Base-by-base conservation (phyloP, 306 rosid species). In the Vigna reflexopilosa region DNA sequence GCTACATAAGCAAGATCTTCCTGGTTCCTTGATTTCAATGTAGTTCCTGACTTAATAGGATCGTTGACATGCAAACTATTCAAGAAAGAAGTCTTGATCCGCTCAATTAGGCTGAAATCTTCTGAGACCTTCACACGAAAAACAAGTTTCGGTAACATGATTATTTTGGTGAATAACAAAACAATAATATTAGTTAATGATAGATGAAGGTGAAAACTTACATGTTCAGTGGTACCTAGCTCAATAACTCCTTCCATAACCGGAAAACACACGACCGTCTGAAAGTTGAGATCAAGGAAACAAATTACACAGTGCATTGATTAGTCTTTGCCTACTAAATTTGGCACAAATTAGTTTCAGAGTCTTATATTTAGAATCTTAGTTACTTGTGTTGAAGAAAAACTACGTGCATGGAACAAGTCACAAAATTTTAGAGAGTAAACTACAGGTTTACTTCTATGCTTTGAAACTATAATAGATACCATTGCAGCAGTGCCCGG, bases 221-320 rank as follows among this genome's bases (percentile, higher is more conserved):
- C 98, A 81, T 49, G 65, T 71, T 91, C 98, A 64, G 87, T 85
- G 47, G 85, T 85, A 7, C 97, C 98, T 9, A 93, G 84, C 82
- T 93, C 98, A 9, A 93, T 50, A 69, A 91, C 98, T 54, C 98
- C 98, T 61, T 89, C 90, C 72, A 79, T 71, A 83, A 88, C 83
- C 24, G 98, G 98, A 87, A 93, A 91, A 83, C 98, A 93, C 70
- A 87, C 89, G 61, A 91, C 87, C 38, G 98, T 93, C 97, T 93
- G 86, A 74, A 88, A 81, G 22, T 70, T 58, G 40, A 88, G 47
- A 77, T 28, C 75, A 73, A 76, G 38, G 62, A 69, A 54, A 61
- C 24, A 81, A 75, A 64, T 52, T 47, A 77, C 70, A 61, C 26
- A 49, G 9, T 69, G 72, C 26, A 24, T 55, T 77, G 45, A 69